Evolutionary conservation across 2,329 filamentous ascomycete genomes (phyloP), one percentile per base, ranked within the genome.

Genomic region (Talaromyces rugulosus): DNA sequence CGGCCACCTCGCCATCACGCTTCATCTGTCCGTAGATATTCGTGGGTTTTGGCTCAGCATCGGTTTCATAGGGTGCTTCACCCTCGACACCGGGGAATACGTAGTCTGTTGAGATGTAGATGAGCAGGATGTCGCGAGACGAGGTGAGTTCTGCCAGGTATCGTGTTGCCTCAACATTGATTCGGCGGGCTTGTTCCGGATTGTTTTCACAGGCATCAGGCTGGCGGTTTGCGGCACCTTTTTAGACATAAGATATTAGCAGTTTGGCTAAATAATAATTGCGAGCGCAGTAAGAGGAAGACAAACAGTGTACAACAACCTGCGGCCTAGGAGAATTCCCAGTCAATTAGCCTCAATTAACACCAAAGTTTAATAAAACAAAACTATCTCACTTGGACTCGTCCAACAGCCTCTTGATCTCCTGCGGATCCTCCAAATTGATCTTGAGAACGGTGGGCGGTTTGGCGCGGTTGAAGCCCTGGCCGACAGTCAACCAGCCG

Each of bases 181-280:
- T 81, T 18, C 83, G 83, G 63, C 84, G 85, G 3, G 92, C 91
- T 59, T 86, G 89, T 63, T 88, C 85, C 2, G 92, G 92, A 73
- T 96, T 86, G 66, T 85, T 84, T 69, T 92, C 89, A 71, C 92
- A 94, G 72, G 89, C 89, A 76, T 96, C 92, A 2, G 93, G 92
- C 70, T 89, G 96, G 64, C 91, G 87, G 75, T 96, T 93, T 53
- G 92, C 92, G 47, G 92, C 93, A 72, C 90, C 90, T 93, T 7
- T 54, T 30, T n/a, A 14, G 5, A 55, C 3, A 14, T 27, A 50
- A 34, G 18, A 52, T 27, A 34, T 33, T 14, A 56, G 54, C 16
- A 53, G 16, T 55, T 18, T 18, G 34, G 54, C 60, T 28, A 34
- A n/a, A 62, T 58, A 47, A 14, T 31, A 50, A 53, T 53, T 56